Base-by-base conservation (phyloP, 108 stramenopile species). In the Cylindrotheca closterium region DNA sequence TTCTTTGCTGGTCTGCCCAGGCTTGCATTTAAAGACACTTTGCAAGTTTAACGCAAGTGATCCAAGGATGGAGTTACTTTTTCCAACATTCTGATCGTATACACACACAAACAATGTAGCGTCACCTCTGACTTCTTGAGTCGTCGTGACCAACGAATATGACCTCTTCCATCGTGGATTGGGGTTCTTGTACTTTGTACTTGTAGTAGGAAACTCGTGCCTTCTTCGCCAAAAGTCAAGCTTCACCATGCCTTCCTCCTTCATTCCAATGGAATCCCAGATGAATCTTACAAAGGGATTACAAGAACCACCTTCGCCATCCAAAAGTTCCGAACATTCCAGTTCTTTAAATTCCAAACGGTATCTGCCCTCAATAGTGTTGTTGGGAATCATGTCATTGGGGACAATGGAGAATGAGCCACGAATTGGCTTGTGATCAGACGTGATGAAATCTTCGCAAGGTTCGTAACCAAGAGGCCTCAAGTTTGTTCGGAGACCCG, bases 351-450 rank as follows among this genome's bases (percentile, higher is more conserved):
- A 58, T 2, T 79, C 53, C 4, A 89, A 48, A 26, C 76, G 74
- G 24, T 85, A 24, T 22, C 74, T 32, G 42, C 15, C 68, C 47
- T 61, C 67, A 57, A 32, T 42, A 10, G 37, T 42, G 7, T 7
- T 42, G 37, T 7, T 10, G 15, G 37, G 15, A 15, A 42, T 42
- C 37, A 42, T 42, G 37, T 42, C 37, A 15, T 42, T 42, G 15
- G 37, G 37, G 7, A 42, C 37, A 42, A 42, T 42, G 15, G 37
- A 42, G 42, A 71, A 82, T 25, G 77, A 77, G 3, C 81, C 92
- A 37, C 86, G 77, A 17, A 96, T 67, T 15, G 94, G 94, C 65
- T 96, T 96, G 79, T 96, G 94, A 55, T 93, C 88, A 21, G 74
- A 77, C 26, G 84, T 69, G 1, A 74, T 63, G 47, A 83, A 91